These are phyloP conservation scores for Silene vulgaris DNA, from an alignment of 179 eudicot species.

Conservation along the genomic window DNA sequence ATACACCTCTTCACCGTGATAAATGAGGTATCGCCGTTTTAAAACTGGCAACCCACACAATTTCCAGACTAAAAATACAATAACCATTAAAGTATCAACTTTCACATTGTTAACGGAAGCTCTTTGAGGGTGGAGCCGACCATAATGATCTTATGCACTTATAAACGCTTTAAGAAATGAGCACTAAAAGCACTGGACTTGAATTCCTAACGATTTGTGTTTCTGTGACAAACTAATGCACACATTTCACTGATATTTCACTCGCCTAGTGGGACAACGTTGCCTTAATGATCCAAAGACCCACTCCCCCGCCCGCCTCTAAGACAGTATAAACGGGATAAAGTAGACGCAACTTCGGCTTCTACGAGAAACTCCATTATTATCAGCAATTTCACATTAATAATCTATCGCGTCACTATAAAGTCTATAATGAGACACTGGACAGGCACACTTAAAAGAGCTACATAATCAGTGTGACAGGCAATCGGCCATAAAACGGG, in stretches of 20 bases:
- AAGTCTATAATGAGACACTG: background rate
- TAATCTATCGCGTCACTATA: background rate
- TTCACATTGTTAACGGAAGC: background rate
- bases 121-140: background rate
- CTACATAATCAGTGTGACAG: background rate
- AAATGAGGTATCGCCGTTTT: background rate
- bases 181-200: background rate
- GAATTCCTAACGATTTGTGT: background rate
- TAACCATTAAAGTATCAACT: background rate
- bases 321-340: background rate
- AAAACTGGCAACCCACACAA: too few relatives aligned
- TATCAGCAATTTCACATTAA: background rate
- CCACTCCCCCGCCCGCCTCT: too few relatives aligned
- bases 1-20: background rate
- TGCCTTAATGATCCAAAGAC: background rate
- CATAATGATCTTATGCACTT: background rate
- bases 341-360: background rate
- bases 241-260: background rate
- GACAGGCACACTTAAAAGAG: background rate
- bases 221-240: constrained; percentile 3
- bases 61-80: background rate
- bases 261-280: background rate
- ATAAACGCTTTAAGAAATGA: constrained; percentile 10
- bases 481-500: background rate
- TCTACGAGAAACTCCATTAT: background rate